Percentiles rank a stretch among this genome's conserved stretches.
Evolutionary conservation across 2,329 filamentous ascomycete species (phyloP).

Genomic region (Colletotrichum eremochloae): DNA sequence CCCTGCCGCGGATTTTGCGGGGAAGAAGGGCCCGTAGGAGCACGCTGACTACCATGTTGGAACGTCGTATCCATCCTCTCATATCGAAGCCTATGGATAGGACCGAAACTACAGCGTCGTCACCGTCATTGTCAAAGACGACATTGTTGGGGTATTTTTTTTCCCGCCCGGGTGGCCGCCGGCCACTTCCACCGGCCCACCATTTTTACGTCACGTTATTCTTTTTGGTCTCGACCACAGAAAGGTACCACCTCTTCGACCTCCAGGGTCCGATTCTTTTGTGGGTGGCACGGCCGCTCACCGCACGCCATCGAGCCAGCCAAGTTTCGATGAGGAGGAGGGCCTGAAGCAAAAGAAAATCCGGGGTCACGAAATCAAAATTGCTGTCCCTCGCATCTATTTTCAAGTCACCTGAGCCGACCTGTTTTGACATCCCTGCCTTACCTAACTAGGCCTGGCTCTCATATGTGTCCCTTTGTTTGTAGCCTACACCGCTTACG

Average conservation of each 20-base stretch:
- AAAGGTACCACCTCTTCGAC: slow-evolving; percentile 10
- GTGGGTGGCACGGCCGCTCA: slow-evolving; percentile 15
- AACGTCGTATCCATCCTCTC: background rate
- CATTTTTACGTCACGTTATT: slow-evolving; percentile 39
- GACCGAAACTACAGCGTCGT: slow-evolving; percentile 5
- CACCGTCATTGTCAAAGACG: slow-evolving; percentile 3
- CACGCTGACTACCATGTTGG: slow-evolving; percentile 1
- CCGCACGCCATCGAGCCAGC: slow-evolving; percentile 37
- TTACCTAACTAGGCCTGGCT: slow-evolving; percentile 6
- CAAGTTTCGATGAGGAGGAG: background rate
- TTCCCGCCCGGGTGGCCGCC: slow-evolving; percentile 29
- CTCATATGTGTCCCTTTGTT: background rate
- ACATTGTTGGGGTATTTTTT: slow-evolving; percentile 13
- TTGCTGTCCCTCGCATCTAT: slow-evolving; percentile 31
- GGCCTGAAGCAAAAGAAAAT: slow-evolving; percentile 28
- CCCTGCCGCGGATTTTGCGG: slow-evolving; percentile 38
- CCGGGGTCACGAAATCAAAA: slow-evolving; percentile 29
- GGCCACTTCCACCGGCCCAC: slow-evolving; percentile 30
- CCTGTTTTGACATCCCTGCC: slow-evolving; percentile 33
- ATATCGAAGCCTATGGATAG: background rate
- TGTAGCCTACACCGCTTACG: background rate
- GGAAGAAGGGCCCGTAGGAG: slow-evolving; percentile 22
- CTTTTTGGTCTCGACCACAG: slow-evolving; percentile 10
- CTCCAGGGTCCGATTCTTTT: slow-evolving; percentile 20
- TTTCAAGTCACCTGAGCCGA: slow-evolving; percentile 40